phyloP scores from a whole-genome alignment of 345 rosid species.

The Sisymbrium irio region DNA sequence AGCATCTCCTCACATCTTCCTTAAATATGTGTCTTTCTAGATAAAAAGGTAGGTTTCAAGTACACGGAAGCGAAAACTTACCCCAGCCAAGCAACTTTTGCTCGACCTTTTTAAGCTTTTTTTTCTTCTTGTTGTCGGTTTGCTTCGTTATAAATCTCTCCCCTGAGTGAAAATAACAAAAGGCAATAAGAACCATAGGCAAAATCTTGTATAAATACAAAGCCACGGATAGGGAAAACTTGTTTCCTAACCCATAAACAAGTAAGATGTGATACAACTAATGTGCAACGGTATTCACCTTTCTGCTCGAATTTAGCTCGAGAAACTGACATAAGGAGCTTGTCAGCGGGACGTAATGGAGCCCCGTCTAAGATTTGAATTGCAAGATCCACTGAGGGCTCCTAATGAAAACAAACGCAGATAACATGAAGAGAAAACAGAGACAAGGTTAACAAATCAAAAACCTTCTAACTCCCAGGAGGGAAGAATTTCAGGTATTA shows the following conservation, averaged over 20 bases:
- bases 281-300: slow-evolving; percentile 45
- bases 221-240: slow-evolving; percentile 17
- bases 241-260: background rate
- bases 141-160: slow-evolving; percentile 76
- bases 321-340: slow-evolving; percentile 73
- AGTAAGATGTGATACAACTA: slow-evolving; percentile 3
- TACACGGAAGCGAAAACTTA: slow-evolving; percentile 34
- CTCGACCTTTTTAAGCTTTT: slow-evolving; percentile 85
- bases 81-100: slow-evolving; percentile 98
- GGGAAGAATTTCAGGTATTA: slow-evolving; percentile 10
- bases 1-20: slow-evolving; percentile 12
- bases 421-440: slow-evolving; percentile 12
- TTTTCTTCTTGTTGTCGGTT: slow-evolving; percentile 82
- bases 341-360: slow-evolving; percentile 83
- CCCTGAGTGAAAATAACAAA: slow-evolving; percentile 51
- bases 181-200: slow-evolving; percentile 2
- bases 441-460: background rate
- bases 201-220: background rate
- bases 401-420: slow-evolving; percentile 44
- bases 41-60: background rate
- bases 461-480: slow-evolving; percentile 22
- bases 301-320: slow-evolving; percentile 91
- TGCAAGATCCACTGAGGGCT: slow-evolving; percentile 95
- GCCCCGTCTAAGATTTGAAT: slow-evolving; percentile 86
- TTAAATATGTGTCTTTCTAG: background rate